Conservation (phyloP, 1,284 basidiomycete species). For the Malassezia psittaci region DNA sequence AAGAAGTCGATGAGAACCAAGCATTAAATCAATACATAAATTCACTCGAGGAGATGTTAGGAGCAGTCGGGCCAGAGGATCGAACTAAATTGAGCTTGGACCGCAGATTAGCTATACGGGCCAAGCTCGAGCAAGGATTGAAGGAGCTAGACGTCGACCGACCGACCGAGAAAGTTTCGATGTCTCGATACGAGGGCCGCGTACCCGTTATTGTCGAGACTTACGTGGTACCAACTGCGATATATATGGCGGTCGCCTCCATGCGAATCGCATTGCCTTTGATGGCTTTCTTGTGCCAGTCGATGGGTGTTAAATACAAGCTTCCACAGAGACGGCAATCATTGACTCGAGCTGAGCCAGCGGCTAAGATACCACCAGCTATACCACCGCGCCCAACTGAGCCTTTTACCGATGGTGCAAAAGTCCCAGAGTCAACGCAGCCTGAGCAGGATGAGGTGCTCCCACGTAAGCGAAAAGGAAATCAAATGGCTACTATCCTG, state of each 20-base stretch:
- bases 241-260: background rate
- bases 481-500: background rate
- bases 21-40: background rate
- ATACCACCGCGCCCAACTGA: background rate
- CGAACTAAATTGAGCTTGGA: background rate
- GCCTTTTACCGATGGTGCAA: background rate
- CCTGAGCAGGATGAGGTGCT: background rate
- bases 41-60: background rate
- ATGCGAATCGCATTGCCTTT: background rate
- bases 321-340: background rate
- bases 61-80: background rate
- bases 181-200: background rate
- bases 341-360: background rate
- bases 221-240: background rate
- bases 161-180: background rate
- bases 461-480: background rate
- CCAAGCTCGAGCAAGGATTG: slow-evolving; percentile 1
- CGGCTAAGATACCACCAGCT: background rate
- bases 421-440: background rate
- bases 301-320: background rate
- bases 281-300: background rate
- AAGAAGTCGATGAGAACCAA: too few relatives aligned
- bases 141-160: background rate
- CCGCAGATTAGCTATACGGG: background rate
- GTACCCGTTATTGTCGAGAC: background rate